phyloP scores from a whole-genome alignment of 2,329 filamentous ascomycete genomes.

The Nemania serpens region DNA sequence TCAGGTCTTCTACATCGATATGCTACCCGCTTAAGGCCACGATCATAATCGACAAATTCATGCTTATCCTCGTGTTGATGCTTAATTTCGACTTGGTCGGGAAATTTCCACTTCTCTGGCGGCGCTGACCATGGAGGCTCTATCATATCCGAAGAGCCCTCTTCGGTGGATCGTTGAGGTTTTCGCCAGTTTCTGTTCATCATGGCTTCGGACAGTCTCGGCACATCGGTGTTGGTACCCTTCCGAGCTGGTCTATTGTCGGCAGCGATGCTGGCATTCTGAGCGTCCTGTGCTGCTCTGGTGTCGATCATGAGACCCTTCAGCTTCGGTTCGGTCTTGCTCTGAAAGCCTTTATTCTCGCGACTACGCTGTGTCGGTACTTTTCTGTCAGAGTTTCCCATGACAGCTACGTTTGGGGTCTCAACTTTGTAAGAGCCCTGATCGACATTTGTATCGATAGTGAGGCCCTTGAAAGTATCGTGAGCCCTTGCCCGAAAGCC shows the following conservation, averaged over 20 bases:
- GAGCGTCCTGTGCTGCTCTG: conserved; percentile 1
- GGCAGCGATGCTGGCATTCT: background rate
- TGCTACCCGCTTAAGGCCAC: conserved; percentile 24
- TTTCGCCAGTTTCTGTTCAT: conserved; percentile 33
- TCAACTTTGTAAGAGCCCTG: background rate
- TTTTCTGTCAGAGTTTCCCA: background rate
- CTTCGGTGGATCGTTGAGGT: conserved; percentile 25
- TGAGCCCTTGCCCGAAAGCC: conserved; percentile 17
- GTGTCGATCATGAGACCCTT: conserved; percentile 1
- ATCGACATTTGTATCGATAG: conserved; percentile 14
- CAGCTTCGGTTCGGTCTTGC: background rate
- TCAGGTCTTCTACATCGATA: conserved; percentile 22
- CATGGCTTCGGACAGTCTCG: conserved; percentile 28
- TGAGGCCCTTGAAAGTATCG: conserved; percentile 14
- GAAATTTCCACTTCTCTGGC: conserved; percentile 26
- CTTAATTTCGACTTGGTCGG: conserved; percentile 11
- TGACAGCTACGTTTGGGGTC: background rate
- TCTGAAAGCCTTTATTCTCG: conserved; percentile 4
- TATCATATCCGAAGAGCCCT: background rate
- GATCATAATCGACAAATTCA: conserved; percentile 22
- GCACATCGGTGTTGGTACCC: conserved; percentile 4
- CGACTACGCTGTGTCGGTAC: background rate
- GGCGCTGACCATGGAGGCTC: conserved; percentile 29
- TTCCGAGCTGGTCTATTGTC: conserved; percentile 5
- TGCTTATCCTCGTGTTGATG: conserved; percentile 26